phyloP scores from a whole-genome alignment of 2,329 filamentous ascomycete genomes.

The Fusarium sp. region DNA sequence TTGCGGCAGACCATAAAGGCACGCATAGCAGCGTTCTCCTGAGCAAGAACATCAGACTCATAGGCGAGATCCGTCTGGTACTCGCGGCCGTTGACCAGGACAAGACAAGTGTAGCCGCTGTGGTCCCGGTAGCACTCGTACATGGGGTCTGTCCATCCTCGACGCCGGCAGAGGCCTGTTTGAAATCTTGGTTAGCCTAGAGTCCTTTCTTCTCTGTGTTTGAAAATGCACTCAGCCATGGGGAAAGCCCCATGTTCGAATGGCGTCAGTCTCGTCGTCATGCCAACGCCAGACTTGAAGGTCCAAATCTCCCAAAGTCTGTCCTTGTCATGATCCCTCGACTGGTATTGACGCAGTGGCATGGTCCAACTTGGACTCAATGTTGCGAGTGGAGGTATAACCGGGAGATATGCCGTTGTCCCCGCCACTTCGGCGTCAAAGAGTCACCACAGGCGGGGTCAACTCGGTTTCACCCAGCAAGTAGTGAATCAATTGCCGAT shows the following conservation, averaged over 20 bases:
- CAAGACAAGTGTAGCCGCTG: slow-evolving; percentile 84
- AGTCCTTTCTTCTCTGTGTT: not conserved
- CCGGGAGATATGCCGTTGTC: not conserved
- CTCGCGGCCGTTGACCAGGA: slow-evolving; percentile 94
- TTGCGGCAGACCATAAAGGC: slow-evolving; percentile 98
- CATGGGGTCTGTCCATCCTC: slow-evolving; percentile 89
- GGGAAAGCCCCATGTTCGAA: not conserved
- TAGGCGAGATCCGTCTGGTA: slow-evolving; percentile 91
- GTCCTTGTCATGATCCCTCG: slow-evolving; percentile 3
- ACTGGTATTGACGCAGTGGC: not conserved
- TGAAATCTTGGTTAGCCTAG: slow-evolving; percentile 48
- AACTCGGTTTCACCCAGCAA: slow-evolving; percentile 17
- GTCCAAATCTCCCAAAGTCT: not conserved
- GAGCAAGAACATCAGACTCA: slow-evolving; percentile 80
- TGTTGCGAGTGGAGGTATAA: slow-evolving; percentile 3
- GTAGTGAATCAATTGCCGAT: slow-evolving; percentile 32
- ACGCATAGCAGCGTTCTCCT: slow-evolving; percentile 92
- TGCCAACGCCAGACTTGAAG: not conserved
- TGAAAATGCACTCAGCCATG: not conserved
- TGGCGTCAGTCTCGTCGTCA: not conserved
- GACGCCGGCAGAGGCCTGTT: slow-evolving; percentile 89
- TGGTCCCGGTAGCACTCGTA: slow-evolving; percentile 82
- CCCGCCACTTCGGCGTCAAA: not conserved
- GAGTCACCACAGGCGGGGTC: slow-evolving; percentile 25
- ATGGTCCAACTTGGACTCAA: not conserved